Conservation (phyloP, 225 moss, liverwort and hornwort species). For the Ulota crispa region DNA sequence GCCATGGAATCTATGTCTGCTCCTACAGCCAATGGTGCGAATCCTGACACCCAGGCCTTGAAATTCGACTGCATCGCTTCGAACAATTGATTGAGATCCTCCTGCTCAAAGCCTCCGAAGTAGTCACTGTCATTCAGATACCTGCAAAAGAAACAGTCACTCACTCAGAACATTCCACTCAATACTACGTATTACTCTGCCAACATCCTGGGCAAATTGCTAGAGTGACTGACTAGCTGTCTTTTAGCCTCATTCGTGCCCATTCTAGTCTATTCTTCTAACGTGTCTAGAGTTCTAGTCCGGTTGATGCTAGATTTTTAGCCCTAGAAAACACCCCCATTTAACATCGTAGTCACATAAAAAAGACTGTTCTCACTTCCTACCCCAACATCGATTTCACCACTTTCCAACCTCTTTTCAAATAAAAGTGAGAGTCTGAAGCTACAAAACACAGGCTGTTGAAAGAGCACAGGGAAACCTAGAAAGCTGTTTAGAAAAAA, state of each 20-base stretch:
- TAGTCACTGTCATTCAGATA: conserved; percentile 79
- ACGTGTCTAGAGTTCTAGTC: too few relatives aligned
- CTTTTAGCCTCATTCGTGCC: not conserved
- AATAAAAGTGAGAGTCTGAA: not conserved
- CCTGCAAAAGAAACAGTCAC: conserved; percentile 26
- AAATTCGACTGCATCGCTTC: conserved; percentile 87
- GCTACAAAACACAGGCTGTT: not conserved
- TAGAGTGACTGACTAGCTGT: not conserved
- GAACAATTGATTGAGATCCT: conserved; percentile 78
- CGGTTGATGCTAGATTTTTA: not conserved
- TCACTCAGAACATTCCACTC: not conserved
- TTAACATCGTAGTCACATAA: not conserved
- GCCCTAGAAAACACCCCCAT: not conserved
- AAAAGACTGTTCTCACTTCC: too few relatives aligned
- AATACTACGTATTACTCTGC: not conserved
- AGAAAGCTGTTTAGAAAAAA: not conserved
- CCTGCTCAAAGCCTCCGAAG: conserved; percentile 86
- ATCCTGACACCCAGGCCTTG: conserved; percentile 87
- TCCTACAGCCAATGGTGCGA: conserved; percentile 77
- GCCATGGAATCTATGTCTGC: conserved; percentile 80
- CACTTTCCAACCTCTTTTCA: not conserved
- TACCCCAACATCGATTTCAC: not conserved
- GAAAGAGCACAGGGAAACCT: not conserved
- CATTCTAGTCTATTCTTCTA: not conserved
- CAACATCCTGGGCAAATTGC: not conserved